phyloP scores from a whole-genome alignment of 2,329 filamentous ascomycete genomes.

The Neofusicoccum parvum region DNA sequence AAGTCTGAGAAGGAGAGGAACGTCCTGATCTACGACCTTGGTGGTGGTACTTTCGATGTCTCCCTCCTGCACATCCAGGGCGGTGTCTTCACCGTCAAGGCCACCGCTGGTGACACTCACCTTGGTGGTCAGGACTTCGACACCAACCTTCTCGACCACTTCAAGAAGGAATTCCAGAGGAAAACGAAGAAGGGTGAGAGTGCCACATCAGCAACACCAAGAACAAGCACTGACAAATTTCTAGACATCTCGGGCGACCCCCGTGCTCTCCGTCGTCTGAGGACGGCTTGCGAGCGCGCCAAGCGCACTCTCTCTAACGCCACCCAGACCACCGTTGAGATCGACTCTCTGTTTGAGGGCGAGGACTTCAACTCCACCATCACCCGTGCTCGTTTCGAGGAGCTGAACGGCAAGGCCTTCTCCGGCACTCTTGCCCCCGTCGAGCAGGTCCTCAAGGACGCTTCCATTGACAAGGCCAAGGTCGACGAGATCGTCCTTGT shows the following conservation, averaged over 20 bases:
- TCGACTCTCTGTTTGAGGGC: constrained; percentile 96
- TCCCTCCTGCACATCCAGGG: constrained; percentile 98
- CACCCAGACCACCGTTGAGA: constrained; percentile 96
- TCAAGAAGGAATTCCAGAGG: constrained; percentile 89
- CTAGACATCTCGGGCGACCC: constrained; percentile 70
- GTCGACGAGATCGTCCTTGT: constrained; percentile 99
- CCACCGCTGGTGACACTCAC: constrained; percentile 96
- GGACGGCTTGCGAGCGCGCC: constrained; percentile 98
- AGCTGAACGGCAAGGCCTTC: constrained; percentile 96
- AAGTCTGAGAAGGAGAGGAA: constrained; percentile 98
- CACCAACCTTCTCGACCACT: constrained; percentile 91
- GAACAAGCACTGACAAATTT: neutral
- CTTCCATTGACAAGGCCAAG: constrained; percentile 80
- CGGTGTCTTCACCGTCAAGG: constrained; percentile 99
- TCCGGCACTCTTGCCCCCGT: constrained; percentile 91
- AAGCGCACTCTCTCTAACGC: constrained; percentile 98
- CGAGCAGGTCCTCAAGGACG: constrained; percentile 94
- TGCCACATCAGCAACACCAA: neutral
- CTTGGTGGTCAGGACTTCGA: constrained; percentile 96
- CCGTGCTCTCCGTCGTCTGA: constrained; percentile 91
- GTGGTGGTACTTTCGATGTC: constrained; percentile 99
- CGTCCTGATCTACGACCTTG: constrained; percentile 99
- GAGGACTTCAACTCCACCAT: constrained; percentile 97
- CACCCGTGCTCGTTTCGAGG: constrained; percentile 98
- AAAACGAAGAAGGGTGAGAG: constrained; percentile 68